These are phyloP conservation scores for Fusarium compactum DNA, from an alignment of 2,329 filamentous ascomycete genomes.

Conservation along the genomic window DNA sequence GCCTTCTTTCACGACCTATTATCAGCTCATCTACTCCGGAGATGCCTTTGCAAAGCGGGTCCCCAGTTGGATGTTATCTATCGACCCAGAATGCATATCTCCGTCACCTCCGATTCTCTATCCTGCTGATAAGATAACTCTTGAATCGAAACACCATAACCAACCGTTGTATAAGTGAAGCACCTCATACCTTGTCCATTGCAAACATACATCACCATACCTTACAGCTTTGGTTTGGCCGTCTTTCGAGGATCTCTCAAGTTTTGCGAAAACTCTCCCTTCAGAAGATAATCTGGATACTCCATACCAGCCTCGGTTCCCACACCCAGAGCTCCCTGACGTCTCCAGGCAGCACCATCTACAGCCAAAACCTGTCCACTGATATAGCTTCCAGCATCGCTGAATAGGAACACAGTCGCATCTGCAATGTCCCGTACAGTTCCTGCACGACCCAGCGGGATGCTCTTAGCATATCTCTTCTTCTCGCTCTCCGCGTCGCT, in stretches of 20 bases:
- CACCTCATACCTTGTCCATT: background rate
- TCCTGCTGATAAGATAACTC: constrained; percentile 18
- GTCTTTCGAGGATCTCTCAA: constrained; percentile 53
- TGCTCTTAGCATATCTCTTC: constrained; percentile 54
- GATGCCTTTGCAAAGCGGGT: constrained; percentile 19
- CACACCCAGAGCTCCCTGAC: constrained; percentile 60
- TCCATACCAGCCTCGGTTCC: constrained; percentile 61
- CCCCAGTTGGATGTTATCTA: constrained; percentile 22
- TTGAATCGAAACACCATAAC: background rate
- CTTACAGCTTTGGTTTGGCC: constrained; percentile 56
- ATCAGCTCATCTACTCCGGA: constrained; percentile 31
- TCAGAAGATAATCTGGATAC: constrained; percentile 65
- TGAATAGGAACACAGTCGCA: constrained; percentile 89
- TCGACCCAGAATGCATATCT: constrained; percentile 29
- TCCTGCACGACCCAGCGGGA: constrained; percentile 83
- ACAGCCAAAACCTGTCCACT: constrained; percentile 86
- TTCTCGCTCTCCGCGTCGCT: constrained; percentile 53
- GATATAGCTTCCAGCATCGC: constrained; percentile 86
- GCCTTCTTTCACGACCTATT: background rate
- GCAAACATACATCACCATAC: background rate
- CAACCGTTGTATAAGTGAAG: background rate
- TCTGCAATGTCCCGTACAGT: constrained; percentile 90
- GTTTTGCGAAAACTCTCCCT: constrained; percentile 51
- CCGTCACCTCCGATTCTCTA: constrained; percentile 29
- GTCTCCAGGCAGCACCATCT: constrained; percentile 70